Evolutionary conservation across 352 stramenopile species (phyloP).

Genomic region (Discostella stelligera): DNA sequence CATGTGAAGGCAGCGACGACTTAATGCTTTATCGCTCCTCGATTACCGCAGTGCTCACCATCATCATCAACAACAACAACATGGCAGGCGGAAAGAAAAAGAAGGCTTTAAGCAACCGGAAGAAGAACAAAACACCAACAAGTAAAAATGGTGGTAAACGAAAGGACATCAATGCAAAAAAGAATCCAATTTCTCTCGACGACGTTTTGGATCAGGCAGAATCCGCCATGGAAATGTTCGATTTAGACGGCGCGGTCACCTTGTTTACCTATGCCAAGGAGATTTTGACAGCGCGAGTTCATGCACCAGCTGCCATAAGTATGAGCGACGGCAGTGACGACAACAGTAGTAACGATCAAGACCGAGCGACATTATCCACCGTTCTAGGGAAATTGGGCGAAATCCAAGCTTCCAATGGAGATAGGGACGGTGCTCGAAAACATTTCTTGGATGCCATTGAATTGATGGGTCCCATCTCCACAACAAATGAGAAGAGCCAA

Average conservation of each 20-base stretch:
- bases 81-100: conserved; percentile 53
- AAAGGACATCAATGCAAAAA: conserved; percentile 5
- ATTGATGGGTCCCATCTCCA: conserved; percentile 28
- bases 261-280: conserved; percentile 43
- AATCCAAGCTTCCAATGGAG: conserved; percentile 62
- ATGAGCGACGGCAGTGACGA: neutral
- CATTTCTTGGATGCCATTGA: conserved; percentile 71
- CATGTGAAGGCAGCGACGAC: no score
- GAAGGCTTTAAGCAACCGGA: conserved; percentile 27
- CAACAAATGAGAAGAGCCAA: conserved; percentile 13
- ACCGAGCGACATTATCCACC: conserved; percentile 42
- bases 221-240: conserved; percentile 52
- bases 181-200: conserved; percentile 41
- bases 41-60: neutral
- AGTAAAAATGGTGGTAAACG: conserved; percentile 19
- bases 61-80: conserved; percentile 8
- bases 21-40: no score
- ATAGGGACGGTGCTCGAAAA: conserved; percentile 60
- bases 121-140: conserved; percentile 45
- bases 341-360: conserved; percentile 21
- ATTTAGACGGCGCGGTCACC: conserved; percentile 52
- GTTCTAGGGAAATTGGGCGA: conserved; percentile 75
- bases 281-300: conserved; percentile 33
- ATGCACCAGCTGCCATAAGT: conserved; percentile 4
- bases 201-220: conserved; percentile 60